Conservation (phyloP, 208 protist species). For the Acanthamoeba rhysodes region DNA sequence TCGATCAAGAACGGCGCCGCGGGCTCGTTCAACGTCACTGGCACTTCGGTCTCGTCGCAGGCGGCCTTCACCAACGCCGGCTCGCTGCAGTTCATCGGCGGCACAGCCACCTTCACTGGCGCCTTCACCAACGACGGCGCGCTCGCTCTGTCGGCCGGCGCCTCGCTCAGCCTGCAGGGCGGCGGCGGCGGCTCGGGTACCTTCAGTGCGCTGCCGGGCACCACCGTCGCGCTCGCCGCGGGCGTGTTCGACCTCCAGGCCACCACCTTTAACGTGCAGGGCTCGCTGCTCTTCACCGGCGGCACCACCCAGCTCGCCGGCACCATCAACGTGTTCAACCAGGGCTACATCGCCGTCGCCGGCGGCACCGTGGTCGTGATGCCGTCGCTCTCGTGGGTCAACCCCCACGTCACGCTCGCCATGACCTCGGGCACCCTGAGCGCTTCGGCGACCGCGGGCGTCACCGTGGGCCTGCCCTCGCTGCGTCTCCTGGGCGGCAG, state of each 20-base stretch:
- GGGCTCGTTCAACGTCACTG: constrained; percentile 48
- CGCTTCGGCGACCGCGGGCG: not conserved
- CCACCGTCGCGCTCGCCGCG: not conserved
- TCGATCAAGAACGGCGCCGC: constrained; percentile 25
- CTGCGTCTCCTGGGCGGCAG: not conserved
- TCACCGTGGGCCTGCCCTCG: constrained; percentile 53
- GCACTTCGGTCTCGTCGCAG: constrained; percentile 39
- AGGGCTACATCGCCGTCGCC: constrained; percentile 28
- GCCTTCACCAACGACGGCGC: constrained; percentile 39
- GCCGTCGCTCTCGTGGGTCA: constrained; percentile 46
- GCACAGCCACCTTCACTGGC: constrained; percentile 16
- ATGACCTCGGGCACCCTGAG: constrained; percentile 17
- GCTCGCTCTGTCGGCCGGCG: not conserved
- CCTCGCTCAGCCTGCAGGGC: not conserved
- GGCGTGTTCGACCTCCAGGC: constrained; percentile 53
- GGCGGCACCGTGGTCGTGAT: constrained; percentile 37
- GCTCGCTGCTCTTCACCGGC: constrained; percentile 62
- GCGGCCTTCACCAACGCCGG: constrained; percentile 25
- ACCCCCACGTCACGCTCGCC: constrained; percentile 42
- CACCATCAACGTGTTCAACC: constrained; percentile 54
- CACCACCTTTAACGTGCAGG: constrained; percentile 58
- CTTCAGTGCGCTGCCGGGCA: not conserved
- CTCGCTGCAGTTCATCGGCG: not conserved
- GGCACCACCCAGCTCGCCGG: constrained; percentile 53
- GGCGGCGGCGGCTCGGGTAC: constrained; percentile 46